phyloP scores from a whole-genome alignment of 1,139 yeast species.

The Debaryomyces subglobosus region DNA sequence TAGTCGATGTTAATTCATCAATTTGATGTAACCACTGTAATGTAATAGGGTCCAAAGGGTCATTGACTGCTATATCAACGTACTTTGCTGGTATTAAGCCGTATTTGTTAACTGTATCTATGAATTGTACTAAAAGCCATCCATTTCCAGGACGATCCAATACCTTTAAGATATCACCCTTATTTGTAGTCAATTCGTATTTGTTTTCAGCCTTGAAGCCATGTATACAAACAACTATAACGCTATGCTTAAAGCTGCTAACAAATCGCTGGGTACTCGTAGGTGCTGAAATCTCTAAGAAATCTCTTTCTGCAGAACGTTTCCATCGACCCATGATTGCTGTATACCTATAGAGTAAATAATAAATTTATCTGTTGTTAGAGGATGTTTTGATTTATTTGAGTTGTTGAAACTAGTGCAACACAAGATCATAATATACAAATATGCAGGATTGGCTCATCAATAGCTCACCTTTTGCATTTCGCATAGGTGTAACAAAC shows the following conservation, averaged over 20 bases:
- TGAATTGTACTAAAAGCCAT: conserved; percentile 47
- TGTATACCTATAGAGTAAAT: not conserved
- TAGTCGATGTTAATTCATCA: conserved; percentile 13
- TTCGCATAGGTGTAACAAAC: conserved; percentile 2
- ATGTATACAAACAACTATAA: conserved; percentile 43
- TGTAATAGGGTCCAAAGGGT: conserved; percentile 39
- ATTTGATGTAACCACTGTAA: conserved; percentile 33
- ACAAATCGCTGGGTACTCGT: not conserved
- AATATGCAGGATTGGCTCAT: not conserved
- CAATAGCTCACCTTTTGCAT: not conserved
- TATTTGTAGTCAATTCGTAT: conserved; percentile 36
- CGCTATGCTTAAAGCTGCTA: conserved; percentile 27
- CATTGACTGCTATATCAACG: conserved; percentile 51
- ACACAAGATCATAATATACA: not conserved
- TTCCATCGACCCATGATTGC: not conserved
- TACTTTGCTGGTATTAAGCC: conserved; percentile 48
- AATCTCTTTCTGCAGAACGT: not conserved
- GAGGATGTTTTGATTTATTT: not conserved
- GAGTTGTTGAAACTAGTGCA: not conserved
- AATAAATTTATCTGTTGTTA: not conserved
- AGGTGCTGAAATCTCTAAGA: conserved; percentile 5
- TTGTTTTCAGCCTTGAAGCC: conserved; percentile 36
- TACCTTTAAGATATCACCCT: conserved; percentile 46
- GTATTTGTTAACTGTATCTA: conserved; percentile 38
- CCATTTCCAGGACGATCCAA: conserved; percentile 44